Evolutionary conservation across 1,284 basidiomycete species (phyloP).

Genomic region (Pascua guehoae): DNA sequence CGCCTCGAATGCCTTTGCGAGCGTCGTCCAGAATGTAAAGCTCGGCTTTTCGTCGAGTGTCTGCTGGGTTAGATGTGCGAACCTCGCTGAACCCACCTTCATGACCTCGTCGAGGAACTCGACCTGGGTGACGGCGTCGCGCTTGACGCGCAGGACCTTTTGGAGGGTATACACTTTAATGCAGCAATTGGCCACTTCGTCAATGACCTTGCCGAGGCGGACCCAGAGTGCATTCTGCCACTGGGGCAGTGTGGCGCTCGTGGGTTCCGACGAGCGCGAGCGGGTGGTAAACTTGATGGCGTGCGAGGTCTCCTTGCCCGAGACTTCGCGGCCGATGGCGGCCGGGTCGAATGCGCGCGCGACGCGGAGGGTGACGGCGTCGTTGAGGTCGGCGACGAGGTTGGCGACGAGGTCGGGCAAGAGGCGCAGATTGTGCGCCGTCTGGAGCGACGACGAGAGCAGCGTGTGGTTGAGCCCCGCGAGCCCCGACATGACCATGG

Average conservation of each 20-base stretch:
- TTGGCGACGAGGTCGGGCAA: constrained; percentile 77
- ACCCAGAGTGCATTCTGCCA: constrained; percentile 79
- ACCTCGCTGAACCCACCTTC: constrained; percentile 57
- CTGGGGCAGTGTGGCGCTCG: constrained; percentile 71
- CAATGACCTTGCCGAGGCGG: constrained; percentile 73
- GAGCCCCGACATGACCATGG: constrained; percentile 75
- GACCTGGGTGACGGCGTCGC: constrained; percentile 68
- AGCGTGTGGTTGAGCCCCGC: constrained; percentile 74
- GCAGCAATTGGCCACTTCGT: constrained; percentile 85
- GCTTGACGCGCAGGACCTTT: constrained; percentile 85
- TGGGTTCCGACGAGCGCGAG: constrained; percentile 72
- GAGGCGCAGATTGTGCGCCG: constrained; percentile 84
- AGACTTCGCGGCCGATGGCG: constrained; percentile 75
- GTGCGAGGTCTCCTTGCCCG: constrained; percentile 56
- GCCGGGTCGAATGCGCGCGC: constrained; percentile 77
- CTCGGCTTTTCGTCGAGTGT: constrained; percentile 85
- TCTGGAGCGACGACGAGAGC: constrained; percentile 86
- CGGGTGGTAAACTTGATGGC: constrained; percentile 40
- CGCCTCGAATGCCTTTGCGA: constrained; percentile 74
- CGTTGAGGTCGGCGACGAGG: constrained; percentile 73
- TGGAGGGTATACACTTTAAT: constrained; percentile 93
- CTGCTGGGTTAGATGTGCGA: constrained; percentile 44
- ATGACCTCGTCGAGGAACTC: constrained; percentile 87
- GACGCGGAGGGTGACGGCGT: constrained; percentile 77
- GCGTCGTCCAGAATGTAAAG: constrained; percentile 80